Percentiles rank a stretch among this genome's conserved stretches.
Evolutionary conservation across 371 early-diverging fungal genomes (phyloP).

Genomic region (Mucor circinelloides): DNA sequence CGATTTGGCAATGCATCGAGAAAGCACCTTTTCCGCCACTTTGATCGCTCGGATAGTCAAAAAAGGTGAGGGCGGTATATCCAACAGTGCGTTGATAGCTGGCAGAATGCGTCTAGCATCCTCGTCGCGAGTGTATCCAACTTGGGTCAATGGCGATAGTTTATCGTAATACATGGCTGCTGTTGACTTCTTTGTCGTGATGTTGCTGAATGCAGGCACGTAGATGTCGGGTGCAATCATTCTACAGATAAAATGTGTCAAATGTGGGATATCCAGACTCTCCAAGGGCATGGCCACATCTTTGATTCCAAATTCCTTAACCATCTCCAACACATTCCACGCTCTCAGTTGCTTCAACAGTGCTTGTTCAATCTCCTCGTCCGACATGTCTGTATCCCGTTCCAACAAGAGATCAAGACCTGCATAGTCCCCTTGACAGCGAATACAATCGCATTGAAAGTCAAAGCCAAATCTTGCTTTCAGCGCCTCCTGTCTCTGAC

Average conservation of each 20-base stretch:
- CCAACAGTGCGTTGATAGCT: background rate
- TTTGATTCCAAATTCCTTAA: constrained; percentile 16
- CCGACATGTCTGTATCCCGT: background rate
- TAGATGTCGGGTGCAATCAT: constrained; percentile 38
- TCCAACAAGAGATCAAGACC: constrained; percentile 8
- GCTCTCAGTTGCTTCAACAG: constrained; percentile 22
- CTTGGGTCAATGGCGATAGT: constrained; percentile 2
- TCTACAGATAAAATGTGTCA: constrained; percentile 32
- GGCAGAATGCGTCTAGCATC: background rate
- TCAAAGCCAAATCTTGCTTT: constrained; percentile 34
- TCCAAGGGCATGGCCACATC: background rate
- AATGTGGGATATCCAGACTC: constrained; percentile 24
- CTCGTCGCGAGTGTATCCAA: background rate
- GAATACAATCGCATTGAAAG: constrained; percentile 28
- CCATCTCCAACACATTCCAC: constrained; percentile 34
- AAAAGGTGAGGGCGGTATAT: background rate
- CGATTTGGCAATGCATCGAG: background rate
- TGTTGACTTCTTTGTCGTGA: background rate
- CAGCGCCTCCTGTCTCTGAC: constrained; percentile 56
- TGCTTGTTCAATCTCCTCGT: constrained; percentile 1
- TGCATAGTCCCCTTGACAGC: constrained; percentile 22
- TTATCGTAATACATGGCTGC: background rate
- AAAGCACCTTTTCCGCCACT: background rate
- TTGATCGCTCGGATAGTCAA: constrained; percentile 5
- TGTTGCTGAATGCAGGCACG: background rate